Percentiles rank a stretch among this genome's conserved stretches.
Conservation (phyloP, 768 basidiomycete species). For the Neoboletus brunneissimus region DNA sequence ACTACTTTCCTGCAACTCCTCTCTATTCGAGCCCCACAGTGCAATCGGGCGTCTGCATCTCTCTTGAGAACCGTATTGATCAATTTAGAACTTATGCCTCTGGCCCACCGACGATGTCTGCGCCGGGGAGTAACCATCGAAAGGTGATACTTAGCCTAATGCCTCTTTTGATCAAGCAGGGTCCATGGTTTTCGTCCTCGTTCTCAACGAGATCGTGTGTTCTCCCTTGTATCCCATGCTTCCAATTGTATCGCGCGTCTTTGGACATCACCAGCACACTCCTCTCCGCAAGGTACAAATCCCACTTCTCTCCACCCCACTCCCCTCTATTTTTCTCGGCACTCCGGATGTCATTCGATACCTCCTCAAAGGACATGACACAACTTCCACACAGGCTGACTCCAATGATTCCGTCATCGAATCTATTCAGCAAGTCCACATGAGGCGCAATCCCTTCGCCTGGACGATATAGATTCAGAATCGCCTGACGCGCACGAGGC, state of each 20-base stretch:
- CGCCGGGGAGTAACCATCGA: conserved; percentile 82
- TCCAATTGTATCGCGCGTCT: conserved; percentile 83
- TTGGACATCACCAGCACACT: conserved; percentile 76
- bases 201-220: conserved; percentile 56
- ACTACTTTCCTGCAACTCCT: conserved; percentile 8
- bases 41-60: conserved; percentile 1
- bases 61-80: background rate
- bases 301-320: conserved; percentile 17
- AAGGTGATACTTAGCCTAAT: conserved; percentile 79
- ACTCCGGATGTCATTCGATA: conserved; percentile 3
- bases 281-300: conserved; percentile 72
- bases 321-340: background rate
- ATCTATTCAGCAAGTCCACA: conserved; percentile 80
- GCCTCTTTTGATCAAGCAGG: conserved; percentile 48
- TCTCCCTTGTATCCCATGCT: conserved; percentile 77
- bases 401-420: conserved; percentile 87
- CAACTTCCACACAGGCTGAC: conserved; percentile 79
- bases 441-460: conserved; percentile 90
- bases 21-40: background rate
- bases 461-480: conserved; percentile 84
- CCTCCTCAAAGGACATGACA: conserved; percentile 68
- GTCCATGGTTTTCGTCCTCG: conserved; percentile 18
- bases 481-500: conserved; percentile 70
- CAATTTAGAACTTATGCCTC: conserved; percentile 14
- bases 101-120: conserved; percentile 71